Base-by-base conservation (phyloP, 2,329 filamentous ascomycete genomes). In the Exophiala spinifera region DNA sequence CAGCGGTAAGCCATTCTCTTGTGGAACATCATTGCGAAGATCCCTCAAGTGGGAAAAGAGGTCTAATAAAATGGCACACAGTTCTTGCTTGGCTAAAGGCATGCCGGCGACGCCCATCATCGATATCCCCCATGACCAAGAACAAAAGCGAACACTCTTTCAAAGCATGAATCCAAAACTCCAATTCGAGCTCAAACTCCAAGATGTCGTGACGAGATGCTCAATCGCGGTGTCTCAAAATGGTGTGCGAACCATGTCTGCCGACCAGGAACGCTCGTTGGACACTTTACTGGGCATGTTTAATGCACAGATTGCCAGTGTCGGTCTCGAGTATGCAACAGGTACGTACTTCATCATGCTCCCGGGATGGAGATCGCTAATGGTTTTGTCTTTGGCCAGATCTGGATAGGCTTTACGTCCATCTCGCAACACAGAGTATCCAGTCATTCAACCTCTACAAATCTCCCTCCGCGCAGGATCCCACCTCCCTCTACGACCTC, bases 1-100 rank as follows among this genome's bases (percentile, higher is more conserved):
- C 70, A 74, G 54, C 64, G 67, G 72, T 73, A 59, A 46, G 63
- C 51, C 3, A 21, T 14, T 10, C 6, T 20, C 25, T 40, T 25
- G 13, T 31, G 2, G 17, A n/a, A 10, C 39, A 8, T 4, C n/a
- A n/a, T 15, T 40, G 20, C 13, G 14, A 17, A 15, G 8, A 15
- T 42, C 2, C 17, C 17, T 13, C 37, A 15, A 4, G 7, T 31
- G 28, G 28, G 11, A 31, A 31, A 7, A 13, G 39, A 8, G 13
- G 1, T 20, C 53, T 10, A 44, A 55, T 47, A 36, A 20, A 48
- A 10, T 47, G n/a, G 8, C 7, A 31, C 19, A 6, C 42, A 74
- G 72, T 11, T 62, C 69, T 3, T 74, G 70, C 39, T 51, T 69
- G 21, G 64, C 60, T 14, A 75, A 74, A 55, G 72, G 72, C 3